A percentile compares a stretch with the other conserved stretches of the same genome.
Conservation (phyloP, 345 rosid genomes). For the Linum tenue region DNA sequence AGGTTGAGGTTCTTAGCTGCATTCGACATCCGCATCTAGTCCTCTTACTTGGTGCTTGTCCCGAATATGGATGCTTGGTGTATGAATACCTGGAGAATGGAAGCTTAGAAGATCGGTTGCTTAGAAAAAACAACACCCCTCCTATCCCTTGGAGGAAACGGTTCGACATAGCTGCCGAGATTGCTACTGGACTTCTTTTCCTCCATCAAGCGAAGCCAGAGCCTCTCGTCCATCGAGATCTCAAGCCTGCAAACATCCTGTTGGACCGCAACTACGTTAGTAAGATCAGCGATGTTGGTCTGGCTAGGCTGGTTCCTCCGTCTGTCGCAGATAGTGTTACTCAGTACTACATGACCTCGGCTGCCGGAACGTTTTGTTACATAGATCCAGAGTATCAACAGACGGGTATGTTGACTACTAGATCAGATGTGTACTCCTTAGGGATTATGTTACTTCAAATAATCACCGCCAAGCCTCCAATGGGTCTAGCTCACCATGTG, state of each 20-base stretch:
- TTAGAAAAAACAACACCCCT: constrained; percentile 49
- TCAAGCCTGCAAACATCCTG: constrained; percentile 92
- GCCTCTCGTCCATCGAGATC: constrained; percentile 89
- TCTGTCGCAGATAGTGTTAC: constrained; percentile 70
- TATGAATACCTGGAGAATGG: constrained; percentile 76
- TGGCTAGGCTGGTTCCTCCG: constrained; percentile 82
- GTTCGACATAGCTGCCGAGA: constrained; percentile 69
- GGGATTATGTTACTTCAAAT: constrained; percentile 82
- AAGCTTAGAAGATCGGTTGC: constrained; percentile 77
- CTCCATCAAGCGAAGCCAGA: constrained; percentile 96
- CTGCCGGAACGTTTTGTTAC: constrained; percentile 90
- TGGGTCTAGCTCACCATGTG: constrained; percentile 83
- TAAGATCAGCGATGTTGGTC: constrained; percentile 93
- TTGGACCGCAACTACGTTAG: constrained; percentile 67
- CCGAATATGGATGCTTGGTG: constrained; percentile 81
- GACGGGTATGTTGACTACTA: constrained; percentile 71
- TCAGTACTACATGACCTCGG: constrained; percentile 79
- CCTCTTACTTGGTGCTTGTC: constrained; percentile 88
- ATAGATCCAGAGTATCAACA: constrained; percentile 92
- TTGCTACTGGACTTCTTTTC: constrained; percentile 72
- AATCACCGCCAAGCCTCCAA: constrained; percentile 69
- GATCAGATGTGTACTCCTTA: constrained; percentile 71
- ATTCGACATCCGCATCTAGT: constrained; percentile 94
- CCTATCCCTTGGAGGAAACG: constrained; percentile 67
- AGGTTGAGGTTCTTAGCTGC: constrained; percentile 77